A percentile compares a stretch with the other conserved stretches of the same genome.
phyloP scores from a whole-genome alignment of 345 rosid species.

The Raphanus raphanistrum region DNA sequence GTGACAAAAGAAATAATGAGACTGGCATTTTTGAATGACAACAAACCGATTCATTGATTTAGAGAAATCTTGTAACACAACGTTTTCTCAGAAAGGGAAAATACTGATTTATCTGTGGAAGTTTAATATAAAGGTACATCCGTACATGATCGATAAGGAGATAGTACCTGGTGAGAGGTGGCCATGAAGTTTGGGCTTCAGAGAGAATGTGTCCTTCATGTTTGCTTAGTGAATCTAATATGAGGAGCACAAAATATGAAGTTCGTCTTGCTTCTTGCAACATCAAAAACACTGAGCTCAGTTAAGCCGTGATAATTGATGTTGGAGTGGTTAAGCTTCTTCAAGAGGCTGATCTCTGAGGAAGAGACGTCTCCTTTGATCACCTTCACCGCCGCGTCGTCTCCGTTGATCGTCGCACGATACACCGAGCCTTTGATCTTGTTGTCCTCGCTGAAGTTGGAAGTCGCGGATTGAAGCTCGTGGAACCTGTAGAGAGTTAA shows the following conservation, averaged over 20 bases:
- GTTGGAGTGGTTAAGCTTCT: slow-evolving; percentile 75
- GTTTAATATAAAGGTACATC: background rate
- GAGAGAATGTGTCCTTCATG: background rate
- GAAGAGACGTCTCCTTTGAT: slow-evolving; percentile 75
- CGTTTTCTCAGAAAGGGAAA: background rate
- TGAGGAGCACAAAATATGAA: too few species aligned
- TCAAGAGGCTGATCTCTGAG: slow-evolving; percentile 69
- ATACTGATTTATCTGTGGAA: background rate
- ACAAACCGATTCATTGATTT: too few species aligned
- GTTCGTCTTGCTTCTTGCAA: too few species aligned
- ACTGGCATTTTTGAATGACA: background rate
- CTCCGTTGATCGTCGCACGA: slow-evolving; percentile 65
- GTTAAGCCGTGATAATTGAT: slow-evolving; percentile 26
- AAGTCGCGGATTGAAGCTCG: slow-evolving; percentile 64
- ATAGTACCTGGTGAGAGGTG: background rate
- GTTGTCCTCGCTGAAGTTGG: slow-evolving; percentile 54
- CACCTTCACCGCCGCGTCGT: slow-evolving; percentile 74
- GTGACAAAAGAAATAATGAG: background rate
- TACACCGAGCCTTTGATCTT: slow-evolving; percentile 69
- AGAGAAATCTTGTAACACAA: background rate
- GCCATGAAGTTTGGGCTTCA: background rate
- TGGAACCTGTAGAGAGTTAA: slow-evolving; percentile 60
- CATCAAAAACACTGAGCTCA: too few species aligned
- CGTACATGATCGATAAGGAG: background rate
- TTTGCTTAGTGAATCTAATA: too few species aligned